Base-by-base conservation (phyloP, 2,329 filamentous ascomycete species). In the Colletotrichum tofieldiae region DNA sequence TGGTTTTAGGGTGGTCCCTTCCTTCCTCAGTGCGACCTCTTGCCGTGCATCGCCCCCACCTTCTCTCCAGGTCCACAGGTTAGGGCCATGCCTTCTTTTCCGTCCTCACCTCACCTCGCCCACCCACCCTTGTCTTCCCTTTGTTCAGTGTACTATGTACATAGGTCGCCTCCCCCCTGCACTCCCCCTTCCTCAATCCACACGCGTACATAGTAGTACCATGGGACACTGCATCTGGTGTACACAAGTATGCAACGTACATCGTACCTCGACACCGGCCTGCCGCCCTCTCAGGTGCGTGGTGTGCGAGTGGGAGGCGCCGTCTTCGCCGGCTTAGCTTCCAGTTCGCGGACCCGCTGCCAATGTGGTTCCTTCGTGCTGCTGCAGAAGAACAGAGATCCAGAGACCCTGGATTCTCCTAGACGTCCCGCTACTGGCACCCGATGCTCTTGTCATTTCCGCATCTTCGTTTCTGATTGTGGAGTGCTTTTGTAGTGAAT, bases 401-500 rank as follows among this genome's bases (percentile, higher is more conserved):
- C 49, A 52, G 23, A 29, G 32, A 55, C 11, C 12, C 32, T 55
- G 32, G 43, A 62, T 59, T 65, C 52, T 65, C 51, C 43, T 59
- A 47, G 41, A 16, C 37, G n/a, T 49, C 59, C 59, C 45, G 49
- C 39, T 41, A 45, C 29, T 54, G 11, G 47, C n/a, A 49, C 23
- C 12, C n/a, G 29, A 39, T 47, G 39, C 51, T 41, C 54, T 49
- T 51, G 18, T 37, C 23, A 41, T 65, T 58, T 65, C 43, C 52
- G 26, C 52, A 65, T 52, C 43, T 26, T 41, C 43, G n/a, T 35
- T 47, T 43, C 43, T 56, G n/a, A 18, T 55, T 14, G 63, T 58
- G 20, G 32, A 56, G 23, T 37, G 45, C 35, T 26, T 23, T 37
- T 37, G 35, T 4, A 26, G 2, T 14, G 23, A 14, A 6, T 29